These are phyloP conservation scores for Rhodamnia argentea DNA, from an alignment of 345 rosid species.

Conservation along the genomic window DNA sequence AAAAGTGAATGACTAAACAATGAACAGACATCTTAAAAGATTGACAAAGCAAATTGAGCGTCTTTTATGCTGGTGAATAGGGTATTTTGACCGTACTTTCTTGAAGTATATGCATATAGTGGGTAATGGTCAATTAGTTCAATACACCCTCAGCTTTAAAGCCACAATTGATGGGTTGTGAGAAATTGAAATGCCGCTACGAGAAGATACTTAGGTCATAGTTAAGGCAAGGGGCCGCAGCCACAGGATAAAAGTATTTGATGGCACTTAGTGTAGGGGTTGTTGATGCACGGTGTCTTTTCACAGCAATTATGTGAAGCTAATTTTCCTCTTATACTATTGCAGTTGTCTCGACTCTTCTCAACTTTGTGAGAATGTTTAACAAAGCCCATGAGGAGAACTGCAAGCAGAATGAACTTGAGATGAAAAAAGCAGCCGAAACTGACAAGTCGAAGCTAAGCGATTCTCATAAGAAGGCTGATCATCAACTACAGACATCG, in stretches of 20 bases:
- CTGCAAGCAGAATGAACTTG: slow-evolving; percentile 60
- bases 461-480: slow-evolving; percentile 25
- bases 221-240: not conserved
- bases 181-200: not conserved
- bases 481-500: slow-evolving; percentile 2
- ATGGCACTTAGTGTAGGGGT: not conserved
- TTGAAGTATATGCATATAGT: not conserved
- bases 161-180: not conserved
- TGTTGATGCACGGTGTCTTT: not conserved
- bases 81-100: not conserved
- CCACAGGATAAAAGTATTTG: not conserved
- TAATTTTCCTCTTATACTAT: not conserved
- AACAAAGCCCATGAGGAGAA: slow-evolving; percentile 75
- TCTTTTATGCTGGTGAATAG: not conserved
- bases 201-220: not conserved
- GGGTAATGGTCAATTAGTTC: not conserved
- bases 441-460: slow-evolving; percentile 28
- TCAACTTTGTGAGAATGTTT: slow-evolving; percentile 71
- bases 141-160: not conserved
- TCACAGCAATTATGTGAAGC: not conserved
- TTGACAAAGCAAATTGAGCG: not conserved
- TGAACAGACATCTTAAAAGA: not conserved
- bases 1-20: not conserved
- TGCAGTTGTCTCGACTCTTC: slow-evolving; percentile 69
- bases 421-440: slow-evolving; percentile 51